Percentiles rank a stretch among this genome's conserved stretches.
phyloP scores from a whole-genome alignment of 371 early-diverging fungal genomes.

The Batrachochytrium dendrobatidis region DNA sequence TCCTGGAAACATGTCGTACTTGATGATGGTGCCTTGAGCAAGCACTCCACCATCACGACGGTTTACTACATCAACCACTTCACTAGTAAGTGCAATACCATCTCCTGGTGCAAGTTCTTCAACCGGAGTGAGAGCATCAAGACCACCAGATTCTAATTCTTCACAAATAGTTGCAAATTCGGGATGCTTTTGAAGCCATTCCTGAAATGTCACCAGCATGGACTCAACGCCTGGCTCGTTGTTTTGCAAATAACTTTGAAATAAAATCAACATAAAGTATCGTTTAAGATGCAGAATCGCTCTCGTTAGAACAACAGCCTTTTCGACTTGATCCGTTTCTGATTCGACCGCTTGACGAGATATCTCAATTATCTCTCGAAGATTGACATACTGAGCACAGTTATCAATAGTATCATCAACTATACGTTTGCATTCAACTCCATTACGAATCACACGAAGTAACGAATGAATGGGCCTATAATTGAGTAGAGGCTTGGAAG shows the following conservation, averaged over 20 bases:
- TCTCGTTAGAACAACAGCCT: neutral
- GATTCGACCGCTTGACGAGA: conserved; percentile 45
- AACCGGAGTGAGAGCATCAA: conserved; percentile 44
- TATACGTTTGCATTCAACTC: conserved; percentile 50
- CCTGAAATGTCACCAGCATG: conserved; percentile 39
- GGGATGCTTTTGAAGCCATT: conserved; percentile 54
- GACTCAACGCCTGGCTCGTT: conserved; percentile 10
- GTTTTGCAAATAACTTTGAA: conserved; percentile 45
- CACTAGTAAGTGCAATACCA: conserved; percentile 57
- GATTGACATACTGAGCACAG: conserved; percentile 40
- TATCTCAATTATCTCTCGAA: conserved; percentile 51
- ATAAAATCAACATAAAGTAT: conserved; percentile 60
- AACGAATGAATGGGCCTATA: conserved; percentile 62
- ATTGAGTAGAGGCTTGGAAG: conserved; percentile 29
- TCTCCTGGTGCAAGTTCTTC: conserved; percentile 46
- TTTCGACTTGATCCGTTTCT: conserved; percentile 16
- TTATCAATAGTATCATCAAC: conserved; percentile 55
- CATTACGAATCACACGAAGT: conserved; percentile 56
- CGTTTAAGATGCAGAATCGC: conserved; percentile 37
- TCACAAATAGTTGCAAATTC: conserved; percentile 53
- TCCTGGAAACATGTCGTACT: conserved; percentile 65
- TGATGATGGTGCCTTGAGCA: conserved; percentile 57
- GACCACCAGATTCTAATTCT: conserved; percentile 34
- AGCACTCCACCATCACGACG: conserved; percentile 55
- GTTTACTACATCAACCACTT: conserved; percentile 55